These are phyloP conservation scores for Nidularia pulvinata DNA, from an alignment of 768 basidiomycete species.

Conservation along the genomic window DNA sequence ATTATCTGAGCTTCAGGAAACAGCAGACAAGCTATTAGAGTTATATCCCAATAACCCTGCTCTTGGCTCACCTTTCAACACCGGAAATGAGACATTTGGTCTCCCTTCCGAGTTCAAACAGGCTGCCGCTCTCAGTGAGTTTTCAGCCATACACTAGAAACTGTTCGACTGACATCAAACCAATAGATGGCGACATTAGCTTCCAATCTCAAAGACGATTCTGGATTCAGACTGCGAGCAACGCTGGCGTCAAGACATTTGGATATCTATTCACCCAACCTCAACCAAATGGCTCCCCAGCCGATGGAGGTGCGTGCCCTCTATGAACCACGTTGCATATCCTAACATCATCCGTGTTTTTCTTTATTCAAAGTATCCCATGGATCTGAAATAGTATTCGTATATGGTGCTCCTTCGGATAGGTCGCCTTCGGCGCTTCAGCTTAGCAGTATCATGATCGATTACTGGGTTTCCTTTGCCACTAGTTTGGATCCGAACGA, in stretches of 20 bases:
- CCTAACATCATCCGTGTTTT: no score
- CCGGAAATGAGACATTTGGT: slow-evolving; percentile 43
- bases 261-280: slow-evolving; percentile 43
- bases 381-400: slow-evolving; percentile 27
- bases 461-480: slow-evolving; percentile 43
- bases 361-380: slow-evolving; percentile 10
- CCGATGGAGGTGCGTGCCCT: slow-evolving; percentile 23
- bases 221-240: slow-evolving; percentile 36
- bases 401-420: slow-evolving; percentile 26
- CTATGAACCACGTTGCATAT: no score
- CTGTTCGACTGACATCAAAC: neutral
- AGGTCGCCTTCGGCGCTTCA: slow-evolving; percentile 12
- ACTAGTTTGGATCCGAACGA: slow-evolving; percentile 38
- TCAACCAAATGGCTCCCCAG: slow-evolving; percentile 16
- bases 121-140: slow-evolving; percentile 25
- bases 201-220: slow-evolving; percentile 36
- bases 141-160: slow-evolving; percentile 10
- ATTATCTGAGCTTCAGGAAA: slow-evolving; percentile 6
- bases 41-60: slow-evolving; percentile 42
- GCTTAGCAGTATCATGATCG: slow-evolving; percentile 32
- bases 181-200: slow-evolving; percentile 29
- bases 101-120: slow-evolving; percentile 34
- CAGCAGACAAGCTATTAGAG: slow-evolving; percentile 20
- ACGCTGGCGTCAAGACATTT: slow-evolving; percentile 30
- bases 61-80: slow-evolving; percentile 41